Conservation (phyloP, 192 early-diverging fungal species). For the Spizellomyces sp. region DNA sequence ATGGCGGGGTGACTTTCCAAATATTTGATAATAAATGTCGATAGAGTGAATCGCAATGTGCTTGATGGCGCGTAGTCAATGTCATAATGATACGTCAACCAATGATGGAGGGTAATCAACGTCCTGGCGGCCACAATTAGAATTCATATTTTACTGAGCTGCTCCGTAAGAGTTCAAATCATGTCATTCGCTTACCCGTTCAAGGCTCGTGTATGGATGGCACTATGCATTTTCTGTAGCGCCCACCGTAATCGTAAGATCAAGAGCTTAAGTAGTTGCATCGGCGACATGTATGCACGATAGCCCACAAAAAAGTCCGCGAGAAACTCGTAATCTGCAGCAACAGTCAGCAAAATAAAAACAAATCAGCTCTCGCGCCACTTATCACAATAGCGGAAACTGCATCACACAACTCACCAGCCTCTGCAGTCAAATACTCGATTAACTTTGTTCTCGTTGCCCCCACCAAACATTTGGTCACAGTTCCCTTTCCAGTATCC, state of each 20-base stretch:
- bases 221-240: not conserved
- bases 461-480: slow-evolving; percentile 15
- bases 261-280: slow-evolving; percentile 8
- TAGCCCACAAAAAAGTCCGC: slow-evolving; percentile 28
- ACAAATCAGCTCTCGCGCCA: not conserved
- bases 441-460: slow-evolving; percentile 16
- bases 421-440: slow-evolving; percentile 24
- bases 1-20: not conserved
- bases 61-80: slow-evolving; percentile 16
- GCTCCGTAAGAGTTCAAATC: not conserved
- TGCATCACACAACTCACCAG: slow-evolving; percentile 1
- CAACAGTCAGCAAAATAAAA: not conserved
- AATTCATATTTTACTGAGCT: not conserved
- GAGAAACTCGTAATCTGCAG: slow-evolving; percentile 15
- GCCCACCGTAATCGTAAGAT: slow-evolving; percentile 6
- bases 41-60: slow-evolving; percentile 4
- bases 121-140: not conserved
- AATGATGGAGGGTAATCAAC: slow-evolving; percentile 6
- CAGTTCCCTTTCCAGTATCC: slow-evolving; percentile 9
- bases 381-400: too few relatives aligned
- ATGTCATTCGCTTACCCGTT: not conserved
- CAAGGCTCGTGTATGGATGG: not conserved
- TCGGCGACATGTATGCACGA: slow-evolving; percentile 17
- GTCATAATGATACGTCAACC: slow-evolving; percentile 17
- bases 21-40: slow-evolving; percentile 8